Percentiles rank a stretch among this genome's conserved stretches.
phyloP scores from a whole-genome alignment of 768 basidiomycete species.

The Mycena capillaripes region DNA sequence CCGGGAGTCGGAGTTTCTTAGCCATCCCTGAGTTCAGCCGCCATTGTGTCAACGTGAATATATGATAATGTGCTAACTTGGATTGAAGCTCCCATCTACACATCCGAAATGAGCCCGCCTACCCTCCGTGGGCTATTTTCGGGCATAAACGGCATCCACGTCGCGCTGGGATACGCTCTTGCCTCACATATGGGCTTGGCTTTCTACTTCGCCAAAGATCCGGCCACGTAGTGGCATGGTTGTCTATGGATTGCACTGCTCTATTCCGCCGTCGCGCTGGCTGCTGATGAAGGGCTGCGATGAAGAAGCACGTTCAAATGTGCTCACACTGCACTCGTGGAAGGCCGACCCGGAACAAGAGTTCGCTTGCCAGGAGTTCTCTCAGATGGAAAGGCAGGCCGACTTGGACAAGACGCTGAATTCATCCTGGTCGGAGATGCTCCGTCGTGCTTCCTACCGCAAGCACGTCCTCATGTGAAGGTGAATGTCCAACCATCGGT shows the following conservation, averaged over 20 bases:
- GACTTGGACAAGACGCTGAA: conserved; percentile 3
- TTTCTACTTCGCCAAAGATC: conserved; percentile 6
- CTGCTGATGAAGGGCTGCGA: background rate
- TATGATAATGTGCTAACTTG: background rate
- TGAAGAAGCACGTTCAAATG: background rate
- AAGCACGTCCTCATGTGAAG: conserved; percentile 4
- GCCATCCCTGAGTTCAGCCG: background rate
- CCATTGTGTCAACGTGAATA: background rate
- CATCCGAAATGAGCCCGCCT: conserved; percentile 6
- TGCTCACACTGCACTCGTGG: background rate
- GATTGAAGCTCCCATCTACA: conserved; percentile 2
- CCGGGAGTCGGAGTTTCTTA: conserved; percentile 1
- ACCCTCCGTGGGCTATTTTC: conserved; percentile 3
- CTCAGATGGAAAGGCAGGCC: conserved; percentile 3
- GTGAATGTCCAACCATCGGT: too few relatives aligned
- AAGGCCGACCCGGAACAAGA: background rate
- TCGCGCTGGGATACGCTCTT: conserved; percentile 6
- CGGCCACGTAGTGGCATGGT: background rate
- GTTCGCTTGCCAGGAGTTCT: conserved; percentile 4
- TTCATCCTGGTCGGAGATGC: conserved; percentile 1
- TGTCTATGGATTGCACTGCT: background rate
- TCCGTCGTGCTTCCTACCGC: conserved; percentile 2
- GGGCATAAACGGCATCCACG: conserved; percentile 3
- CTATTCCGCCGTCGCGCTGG: background rate
- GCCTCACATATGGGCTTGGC: conserved; percentile 3